phyloP scores from a whole-genome alignment of 2,329 filamentous ascomycete genomes.

The Sporothrix pallida region DNA sequence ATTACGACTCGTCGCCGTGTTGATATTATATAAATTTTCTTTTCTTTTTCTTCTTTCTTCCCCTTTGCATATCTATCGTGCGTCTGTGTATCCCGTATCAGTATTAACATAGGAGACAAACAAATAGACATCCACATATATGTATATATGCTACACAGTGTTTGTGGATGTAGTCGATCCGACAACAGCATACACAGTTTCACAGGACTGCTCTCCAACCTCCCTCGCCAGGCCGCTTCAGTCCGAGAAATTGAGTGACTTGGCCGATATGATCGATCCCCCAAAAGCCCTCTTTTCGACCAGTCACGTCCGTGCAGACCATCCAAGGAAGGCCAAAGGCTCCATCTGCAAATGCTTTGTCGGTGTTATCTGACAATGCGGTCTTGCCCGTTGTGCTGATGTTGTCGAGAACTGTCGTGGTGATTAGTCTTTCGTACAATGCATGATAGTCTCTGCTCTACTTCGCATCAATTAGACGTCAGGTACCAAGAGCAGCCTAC shows the following conservation, averaged over 20 bases:
- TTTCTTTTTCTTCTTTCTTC: too few species aligned
- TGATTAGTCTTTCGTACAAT: background rate
- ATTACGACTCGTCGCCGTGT: too few species aligned
- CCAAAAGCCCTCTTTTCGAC: conserved; percentile 48
- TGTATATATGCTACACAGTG: too few species aligned
- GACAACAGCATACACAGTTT: background rate
- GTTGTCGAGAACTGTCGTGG: conserved; percentile 40
- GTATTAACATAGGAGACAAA: too few species aligned
- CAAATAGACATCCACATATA: too few species aligned
- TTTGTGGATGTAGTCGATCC: too few species aligned
- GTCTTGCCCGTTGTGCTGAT: conserved; percentile 43
- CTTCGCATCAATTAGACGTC: too few species aligned
- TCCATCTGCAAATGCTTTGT: conserved; percentile 46
- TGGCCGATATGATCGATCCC: conserved; percentile 50
- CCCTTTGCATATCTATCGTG: too few species aligned
- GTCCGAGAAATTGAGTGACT: conserved; percentile 45
- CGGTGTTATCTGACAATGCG: conserved; percentile 45
- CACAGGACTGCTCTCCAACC: conserved; percentile 47
- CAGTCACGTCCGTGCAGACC: conserved; percentile 44
- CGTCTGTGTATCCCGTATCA: too few species aligned
- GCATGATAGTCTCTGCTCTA: too few species aligned
- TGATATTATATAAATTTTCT: too few species aligned
- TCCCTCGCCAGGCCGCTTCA: conserved; percentile 41
- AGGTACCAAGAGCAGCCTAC: conserved; percentile 33
- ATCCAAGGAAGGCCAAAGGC: conserved; percentile 51